Base-by-base conservation (phyloP, 176 grass and related monocot species). In the Raddia distichophylla region DNA sequence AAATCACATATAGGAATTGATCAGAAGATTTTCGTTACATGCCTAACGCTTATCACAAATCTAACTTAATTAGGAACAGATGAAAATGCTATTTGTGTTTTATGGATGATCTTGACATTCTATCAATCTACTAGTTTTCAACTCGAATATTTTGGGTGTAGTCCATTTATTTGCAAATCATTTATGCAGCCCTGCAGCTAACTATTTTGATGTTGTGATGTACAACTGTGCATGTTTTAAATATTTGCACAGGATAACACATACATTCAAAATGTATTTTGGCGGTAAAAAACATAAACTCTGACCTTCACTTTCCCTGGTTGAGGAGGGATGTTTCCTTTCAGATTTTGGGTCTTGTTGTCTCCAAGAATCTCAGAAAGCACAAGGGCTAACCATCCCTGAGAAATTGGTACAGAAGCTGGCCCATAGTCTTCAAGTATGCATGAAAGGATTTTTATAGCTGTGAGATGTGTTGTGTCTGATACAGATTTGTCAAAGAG, bases 381-480 rank as follows among this genome's bases (percentile, higher is more conserved):
- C 78, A 81, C 57, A 59, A 98, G 74, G 79, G 88, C 84, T 80
- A 98, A 89, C 95, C 95, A 98, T 80, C 95, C 95, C 83, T 94
- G 95, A 65, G 95, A 98, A 98, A 98, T 89, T 8, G 95, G 95
- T 78, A 98, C 79, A 13, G 90, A 91, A 76, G 86, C 33, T 82
- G 90, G 92, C 8, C 95, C 95, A 76, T 92, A 90, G 64, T 95
- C 90, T 46, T 95, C 90, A 81, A 98, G 88, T 77, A 95, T 93
- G 84, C 64, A 85, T 73, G 92, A 94, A 78, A 98, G 95, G 59
- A 93, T 95, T 91, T 92, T 86, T 34, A 91, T 82, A 80, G 92
- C 84, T 32, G 86, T 91, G 49, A 81, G 61, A 71, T 86, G 80
- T 73, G 91, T 98, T 75, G 58, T 82, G 59, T 89, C 77, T 67